Evolutionary conservation across 2,329 filamentous ascomycete species (phyloP), one percentile per base, ranked within the genome.

Genomic region (Dactylonectria macrodidyma): DNA sequence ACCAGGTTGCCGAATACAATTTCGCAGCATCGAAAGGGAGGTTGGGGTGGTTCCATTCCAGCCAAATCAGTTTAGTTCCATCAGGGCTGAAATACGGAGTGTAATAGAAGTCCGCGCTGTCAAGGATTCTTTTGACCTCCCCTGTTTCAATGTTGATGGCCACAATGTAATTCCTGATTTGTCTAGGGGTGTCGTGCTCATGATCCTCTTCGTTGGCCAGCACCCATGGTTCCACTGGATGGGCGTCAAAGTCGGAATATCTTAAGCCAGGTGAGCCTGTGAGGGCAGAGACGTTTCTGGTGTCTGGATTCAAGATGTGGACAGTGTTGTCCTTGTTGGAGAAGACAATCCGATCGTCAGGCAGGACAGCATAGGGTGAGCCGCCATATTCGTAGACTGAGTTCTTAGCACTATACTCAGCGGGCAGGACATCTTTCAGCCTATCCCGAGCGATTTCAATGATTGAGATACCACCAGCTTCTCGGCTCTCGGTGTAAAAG

Each of bases 131-230:
- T 33, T 74, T 79, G 2, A 84, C 80, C 9, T 81, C 74, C 1
- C 82, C 84, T 78, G 86, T 80, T 54, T 80, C 71, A 1, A 76
- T 71, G 59, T 85, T 78, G 69, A 85, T 81, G 2, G 77, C 81
- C 1, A 83, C 82, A 11, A 84, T 70, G 50, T 80, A 80, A 68
- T 84, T 81, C 19, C 67, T 75, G n/a, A 84, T 76, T 6, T 75
- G 71, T 5, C 70, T 70, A 0, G 81, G 79, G 1, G 71, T 76
- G 3, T 81, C 72, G 10, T 79, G 69, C 2, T 74, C 74, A 63
- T 88, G 86, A 38, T 88, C 85, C 71, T 89, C 87, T 67, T 87
- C 79, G n/a, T 86, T 81, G 0, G 87, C 86, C 11, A 89, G 71
- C 3, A 88, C 81, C 83, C 83, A 86, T 0, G 77, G 68, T 8